Evolutionary conservation across 83 land plant species (phyloP), one percentile per base, ranked within the genome.

Genomic region (Picea mariana): DNA sequence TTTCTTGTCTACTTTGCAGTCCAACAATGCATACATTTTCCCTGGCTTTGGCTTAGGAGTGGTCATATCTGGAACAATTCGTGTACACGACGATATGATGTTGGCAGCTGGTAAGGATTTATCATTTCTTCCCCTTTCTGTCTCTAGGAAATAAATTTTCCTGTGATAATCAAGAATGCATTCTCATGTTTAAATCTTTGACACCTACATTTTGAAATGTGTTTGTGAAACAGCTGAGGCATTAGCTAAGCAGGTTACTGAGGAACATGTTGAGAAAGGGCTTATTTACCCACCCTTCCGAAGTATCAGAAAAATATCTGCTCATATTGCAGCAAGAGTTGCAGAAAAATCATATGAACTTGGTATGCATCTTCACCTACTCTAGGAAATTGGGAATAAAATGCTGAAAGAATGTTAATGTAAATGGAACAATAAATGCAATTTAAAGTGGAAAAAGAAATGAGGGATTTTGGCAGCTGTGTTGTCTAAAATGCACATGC

Each of bases 11-110:
- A 44, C n/a, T 73, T 73, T 47, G 38, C 82, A 88, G 89, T 79
- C 86, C 8, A 88, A 88, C 75, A 88, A 88, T 81, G 87, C 87
- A 34, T 88, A 88, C 83, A 88, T 88, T 17, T 88, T 88, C 71
- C 90, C 90, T 38, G 90, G 90, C 7, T 58, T 88, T 59, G 90
- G 90, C 2, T 79, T 83, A 40, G 90, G 90, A 24, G 81, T 91
- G 63, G 61, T 86, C 26, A 77, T 88, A 60, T 77, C 90, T 42
- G 90, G 90, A 24, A 55, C 90, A 6, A 81, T 84, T 27, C 90
- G 90, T 23, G 81, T 83, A 38, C 80, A 84, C 38, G 86, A 87
- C 81, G 84, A 88, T 17, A 88, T 88, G 90, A 82, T 88, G 72
- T 73, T 88, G 77, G 83, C 62, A 81, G 90, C 90, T 80, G 90